Conservation (phyloP, 129 eudicot species). For the Kitagawia praeruptora region DNA sequence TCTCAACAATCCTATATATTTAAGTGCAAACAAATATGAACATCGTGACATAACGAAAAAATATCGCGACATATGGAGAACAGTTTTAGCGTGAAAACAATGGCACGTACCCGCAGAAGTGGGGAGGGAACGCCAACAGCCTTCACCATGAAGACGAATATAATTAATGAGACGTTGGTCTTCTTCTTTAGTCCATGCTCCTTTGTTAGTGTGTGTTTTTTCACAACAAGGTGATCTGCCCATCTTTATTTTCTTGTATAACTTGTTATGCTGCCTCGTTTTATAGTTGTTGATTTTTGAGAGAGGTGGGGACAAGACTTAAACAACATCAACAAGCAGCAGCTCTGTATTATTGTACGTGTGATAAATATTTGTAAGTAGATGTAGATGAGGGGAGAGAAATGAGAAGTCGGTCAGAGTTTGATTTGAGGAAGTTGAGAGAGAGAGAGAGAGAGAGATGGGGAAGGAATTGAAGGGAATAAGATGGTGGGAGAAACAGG, state of each 20-base stretch:
- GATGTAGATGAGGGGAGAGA: not conserved
- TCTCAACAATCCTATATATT: slow-evolving; percentile 25
- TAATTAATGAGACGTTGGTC: slow-evolving; percentile 59
- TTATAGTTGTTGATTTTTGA: not conserved
- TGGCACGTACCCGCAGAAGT: slow-evolving; percentile 41
- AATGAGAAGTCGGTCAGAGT: not conserved
- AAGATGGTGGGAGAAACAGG: slow-evolving; percentile 6
- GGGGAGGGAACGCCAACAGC: slow-evolving; percentile 66
- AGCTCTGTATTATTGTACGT: not conserved
- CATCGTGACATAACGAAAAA: not conserved
- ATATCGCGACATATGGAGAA: not conserved
- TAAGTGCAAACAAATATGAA: not conserved
- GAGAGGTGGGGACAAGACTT: not conserved
- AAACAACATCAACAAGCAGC: not conserved
- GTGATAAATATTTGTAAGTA: not conserved
- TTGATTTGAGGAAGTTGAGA: not conserved
- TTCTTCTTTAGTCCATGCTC: slow-evolving; percentile 90
- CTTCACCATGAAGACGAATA: slow-evolving; percentile 64
- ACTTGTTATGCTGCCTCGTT: not conserved
- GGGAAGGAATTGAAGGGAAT: not conserved
- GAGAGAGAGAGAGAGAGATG: not conserved
- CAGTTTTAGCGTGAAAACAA: not conserved
- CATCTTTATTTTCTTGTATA: slow-evolving; percentile 19
- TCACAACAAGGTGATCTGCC: slow-evolving; percentile 82
- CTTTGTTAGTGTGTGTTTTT: slow-evolving; percentile 77